Base-by-base conservation (phyloP, 257 asterid genomes). In the Scutellaria galericulata region DNA sequence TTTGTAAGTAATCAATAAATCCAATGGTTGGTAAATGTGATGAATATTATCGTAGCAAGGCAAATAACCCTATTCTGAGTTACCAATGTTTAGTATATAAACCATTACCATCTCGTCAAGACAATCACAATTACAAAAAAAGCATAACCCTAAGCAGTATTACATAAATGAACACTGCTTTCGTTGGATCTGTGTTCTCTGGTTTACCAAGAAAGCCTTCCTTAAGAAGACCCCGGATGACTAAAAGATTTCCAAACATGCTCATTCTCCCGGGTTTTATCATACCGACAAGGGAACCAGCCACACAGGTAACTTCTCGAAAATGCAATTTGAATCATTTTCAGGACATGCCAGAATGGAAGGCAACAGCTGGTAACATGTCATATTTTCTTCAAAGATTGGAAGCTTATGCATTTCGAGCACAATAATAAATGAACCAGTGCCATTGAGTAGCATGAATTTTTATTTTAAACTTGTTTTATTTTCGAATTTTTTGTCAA, bases 201-300 rank as follows among this genome's bases (percentile, higher is more conserved):
- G 90, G 88, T 86, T 95, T 95, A 67, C 84, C 83, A 22, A 95
- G 96, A 73, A 90, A 77, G 68, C 98, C 98, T 85, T 95, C 99
- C 80, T 92, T 95, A 44, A 95, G 90, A 12, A 95, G 98, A 70
- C 99, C 98, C 99, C 99, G 92, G 9, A 87, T 70, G 31, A 92
- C 75, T 2, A 92, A 86, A 79, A 95, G 98, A 20, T 93, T 87
- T 51, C 98, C 98, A 35, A 92, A 95, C 98, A 90, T 95, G 83
- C 97, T 92, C 99, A 92, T 95, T 81, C 99, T 88, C 59, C 99
- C 99, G 0, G 96, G 93, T 73, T 89, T 90, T 50, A 95, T 14
- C 22, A 92, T 48, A 48, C 98, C 97, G 46, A 95, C 80, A 1
- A 95, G 83, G 6, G 96, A 79, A 73, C 99, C 99, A 66, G 99